Conservation (phyloP, 495 filamentous ascomycete genomes). For the Penicillium bovifimosum region DNA sequence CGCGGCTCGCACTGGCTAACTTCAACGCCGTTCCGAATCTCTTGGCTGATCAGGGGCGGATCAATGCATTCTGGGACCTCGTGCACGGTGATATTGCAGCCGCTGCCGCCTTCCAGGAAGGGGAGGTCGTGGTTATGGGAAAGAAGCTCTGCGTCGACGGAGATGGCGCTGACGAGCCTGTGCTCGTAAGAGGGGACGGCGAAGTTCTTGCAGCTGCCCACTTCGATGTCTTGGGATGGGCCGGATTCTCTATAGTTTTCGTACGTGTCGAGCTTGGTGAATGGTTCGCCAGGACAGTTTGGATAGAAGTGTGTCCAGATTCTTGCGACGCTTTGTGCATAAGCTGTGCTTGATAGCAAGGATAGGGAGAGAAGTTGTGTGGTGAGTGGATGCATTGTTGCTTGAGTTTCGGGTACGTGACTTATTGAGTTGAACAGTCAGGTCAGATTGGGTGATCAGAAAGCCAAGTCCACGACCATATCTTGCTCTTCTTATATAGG, state of each 20-base stretch:
- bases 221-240: slow-evolving; percentile 21
- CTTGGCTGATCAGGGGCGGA: slow-evolving; percentile 23
- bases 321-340: slow-evolving; percentile 23
- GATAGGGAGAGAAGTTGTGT: slow-evolving; percentile 13
- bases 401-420: neutral
- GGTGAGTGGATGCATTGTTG: slow-evolving; percentile 20
- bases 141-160: slow-evolving; percentile 28
- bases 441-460: neutral
- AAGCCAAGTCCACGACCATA: neutral
- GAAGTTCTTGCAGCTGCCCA: slow-evolving; percentile 28
- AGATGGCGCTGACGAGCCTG: slow-evolving; percentile 27
- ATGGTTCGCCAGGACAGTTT: slow-evolving; percentile 26
- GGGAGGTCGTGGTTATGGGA: slow-evolving; percentile 10
- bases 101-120: slow-evolving; percentile 10
- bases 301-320: slow-evolving; percentile 38
- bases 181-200: slow-evolving; percentile 25
- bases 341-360: slow-evolving; percentile 22
- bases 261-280: slow-evolving; percentile 22
- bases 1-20: slow-evolving; percentile 26
- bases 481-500: slow-evolving; percentile 15
- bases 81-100: slow-evolving; percentile 35
- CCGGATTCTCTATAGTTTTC: slow-evolving; percentile 25
- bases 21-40: slow-evolving; percentile 19
- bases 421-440: neutral
- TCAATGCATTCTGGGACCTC: slow-evolving; percentile 35